Evolutionary conservation across 75 land plant species (phyloP).

Genomic region (Isoetes taiwanensis): DNA sequence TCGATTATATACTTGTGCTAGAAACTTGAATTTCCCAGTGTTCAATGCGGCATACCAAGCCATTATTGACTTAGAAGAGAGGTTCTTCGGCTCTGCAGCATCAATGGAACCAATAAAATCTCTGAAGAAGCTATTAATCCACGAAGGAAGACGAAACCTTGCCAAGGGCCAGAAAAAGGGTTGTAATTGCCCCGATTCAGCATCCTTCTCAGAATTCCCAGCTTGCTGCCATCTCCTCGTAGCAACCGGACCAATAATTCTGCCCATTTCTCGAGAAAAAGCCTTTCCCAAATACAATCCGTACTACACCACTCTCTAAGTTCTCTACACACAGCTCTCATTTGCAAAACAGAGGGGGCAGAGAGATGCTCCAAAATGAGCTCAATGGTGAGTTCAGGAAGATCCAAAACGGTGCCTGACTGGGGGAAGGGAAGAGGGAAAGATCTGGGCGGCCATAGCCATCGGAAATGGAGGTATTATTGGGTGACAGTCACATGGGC

Average conservation of each 20-base stretch:
- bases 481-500: too few relatives aligned
- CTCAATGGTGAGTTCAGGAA: conserved; percentile 76
- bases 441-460: too few relatives aligned
- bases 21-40: not conserved
- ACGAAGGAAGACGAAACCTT: too few relatives aligned
- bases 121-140: not conserved
- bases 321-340: conserved; percentile 54
- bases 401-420: conserved; percentile 52
- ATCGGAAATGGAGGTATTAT: too few relatives aligned
- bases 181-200: conserved; percentile 3
- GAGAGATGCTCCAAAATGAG: conserved; percentile 51
- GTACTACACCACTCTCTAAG: conserved; percentile 51
- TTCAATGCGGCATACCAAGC: conserved; percentile 1
- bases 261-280: conserved; percentile 68
- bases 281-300: conserved; percentile 58
- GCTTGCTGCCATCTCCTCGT: conserved; percentile 49
- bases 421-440: too few relatives aligned
- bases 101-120: too few relatives aligned
- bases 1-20: not conserved
- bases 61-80: conserved; percentile 14
- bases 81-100: conserved; percentile 8
- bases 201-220: too few relatives aligned
- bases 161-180: conserved; percentile 39
- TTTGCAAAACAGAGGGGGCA: conserved; percentile 42
- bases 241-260: conserved; percentile 45